These are phyloP conservation scores for Rauvolfia tetraphylla DNA, from an alignment of 257 asterid genomes.

Conservation along the genomic window DNA sequence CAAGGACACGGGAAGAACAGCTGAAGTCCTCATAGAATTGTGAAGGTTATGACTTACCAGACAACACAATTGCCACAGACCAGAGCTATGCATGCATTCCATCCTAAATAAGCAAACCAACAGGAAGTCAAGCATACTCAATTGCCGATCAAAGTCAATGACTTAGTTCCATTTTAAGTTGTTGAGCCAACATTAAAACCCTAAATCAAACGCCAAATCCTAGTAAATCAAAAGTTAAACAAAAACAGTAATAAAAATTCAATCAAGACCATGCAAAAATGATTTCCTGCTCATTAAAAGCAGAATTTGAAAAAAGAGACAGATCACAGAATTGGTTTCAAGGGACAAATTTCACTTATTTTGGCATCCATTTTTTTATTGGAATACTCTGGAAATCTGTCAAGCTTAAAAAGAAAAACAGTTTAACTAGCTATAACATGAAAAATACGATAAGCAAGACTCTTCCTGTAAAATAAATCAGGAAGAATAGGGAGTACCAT, in stretches of 20 bases:
- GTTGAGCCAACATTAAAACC: not conserved
- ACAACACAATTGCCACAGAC: conserved; percentile 96
- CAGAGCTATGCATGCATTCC: conserved; percentile 98
- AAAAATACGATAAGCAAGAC: too few species aligned
- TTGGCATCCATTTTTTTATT: not conserved
- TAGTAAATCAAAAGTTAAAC: not conserved
- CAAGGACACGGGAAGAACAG: not conserved
- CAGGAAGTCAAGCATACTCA: conserved; percentile 13
- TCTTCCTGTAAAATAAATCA: too few species aligned
- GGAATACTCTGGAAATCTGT: not conserved
- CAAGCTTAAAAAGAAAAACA: too few species aligned
- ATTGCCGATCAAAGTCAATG: not conserved
- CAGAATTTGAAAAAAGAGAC: not conserved
- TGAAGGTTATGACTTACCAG: conserved; percentile 51
- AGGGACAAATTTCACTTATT: not conserved
- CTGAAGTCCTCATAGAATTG: not conserved
- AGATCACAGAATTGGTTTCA: not conserved
- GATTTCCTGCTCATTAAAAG: not conserved
- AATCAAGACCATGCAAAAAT: not conserved
- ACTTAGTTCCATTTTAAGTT: not conserved
- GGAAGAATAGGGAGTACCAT: too few species aligned
- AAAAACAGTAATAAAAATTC: not conserved
- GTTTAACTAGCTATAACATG: too few species aligned
- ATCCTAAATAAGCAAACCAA: conserved; percentile 45
- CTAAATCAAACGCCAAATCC: not conserved